A percentile compares a stretch with the other conserved stretches of the same genome.
Evolutionary conservation across 768 basidiomycete genomes (phyloP).

Genomic region (Strobilomyces confusus): DNA sequence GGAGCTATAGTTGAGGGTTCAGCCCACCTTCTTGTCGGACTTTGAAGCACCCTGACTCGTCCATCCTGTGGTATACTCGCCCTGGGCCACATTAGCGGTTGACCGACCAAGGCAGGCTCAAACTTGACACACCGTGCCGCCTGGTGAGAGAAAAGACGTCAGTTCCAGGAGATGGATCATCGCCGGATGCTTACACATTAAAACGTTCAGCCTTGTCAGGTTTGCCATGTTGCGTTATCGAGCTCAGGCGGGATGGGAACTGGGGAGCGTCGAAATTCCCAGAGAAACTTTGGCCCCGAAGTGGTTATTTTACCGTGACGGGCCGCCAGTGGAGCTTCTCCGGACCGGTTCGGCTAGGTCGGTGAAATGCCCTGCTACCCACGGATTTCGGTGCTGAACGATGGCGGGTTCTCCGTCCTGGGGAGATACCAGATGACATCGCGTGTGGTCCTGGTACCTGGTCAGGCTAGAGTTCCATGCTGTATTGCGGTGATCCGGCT

Average conservation of each 20-base stretch:
- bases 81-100: slow-evolving; percentile 34
- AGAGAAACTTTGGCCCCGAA: too few species aligned
- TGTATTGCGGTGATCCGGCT: slow-evolving; percentile 9
- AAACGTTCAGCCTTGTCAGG: slow-evolving; percentile 55
- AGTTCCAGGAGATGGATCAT: neutral
- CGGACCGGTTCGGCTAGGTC: neutral
- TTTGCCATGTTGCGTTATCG: slow-evolving; percentile 38
- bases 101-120: neutral
- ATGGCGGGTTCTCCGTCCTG: neutral
- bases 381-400: neutral
- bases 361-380: neutral
- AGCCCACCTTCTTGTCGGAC: slow-evolving; percentile 85
- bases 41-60: slow-evolving; percentile 87
- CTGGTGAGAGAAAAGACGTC: slow-evolving; percentile 26
- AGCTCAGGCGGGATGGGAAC: neutral
- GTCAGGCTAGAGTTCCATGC: neutral
- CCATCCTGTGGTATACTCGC: slow-evolving; percentile 96
- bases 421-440: neutral
- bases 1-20: neutral
- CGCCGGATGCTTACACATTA: slow-evolving; percentile 62
- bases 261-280: neutral
- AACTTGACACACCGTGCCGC: slow-evolving; percentile 42
- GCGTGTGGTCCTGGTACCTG: slow-evolving; percentile 4
- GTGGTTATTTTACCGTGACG: neutral
- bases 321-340: neutral